Evolutionary conservation across 306 rosid species (phyloP), one percentile per base, ranked within the genome.

Genomic region (Lupinus albus): DNA sequence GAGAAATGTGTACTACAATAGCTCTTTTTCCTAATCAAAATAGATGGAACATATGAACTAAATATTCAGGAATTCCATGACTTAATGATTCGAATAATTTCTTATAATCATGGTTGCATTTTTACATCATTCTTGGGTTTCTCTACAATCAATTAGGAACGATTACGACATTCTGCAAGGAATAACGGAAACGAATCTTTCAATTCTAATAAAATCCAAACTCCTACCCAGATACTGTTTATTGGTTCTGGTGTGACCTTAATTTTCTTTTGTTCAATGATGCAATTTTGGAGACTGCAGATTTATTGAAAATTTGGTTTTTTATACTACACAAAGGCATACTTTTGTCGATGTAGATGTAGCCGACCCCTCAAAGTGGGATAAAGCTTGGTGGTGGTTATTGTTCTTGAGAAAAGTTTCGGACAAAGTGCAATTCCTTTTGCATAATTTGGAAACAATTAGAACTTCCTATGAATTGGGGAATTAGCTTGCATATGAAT

Each of bases 391-490:
- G 21, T 42, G 16, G 30, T 25, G 30, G 30, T 25, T 1, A 39
- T 25, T 63, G 46, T 38, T 47, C 16, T 20, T 8, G 21, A 21
- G 42, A 74, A 55, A 5, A 54, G 13, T 56, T 25, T 46, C 58
- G 25, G 67, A 46, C 51, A 32, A 32, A 32, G 11, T 14, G 7
- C 15, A 49, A 18, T 7, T 21, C 2, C 15, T 51, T 51, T 36
- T 75, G 75, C 4, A 51, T 3, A 15, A 25, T 49, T 57, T 53
- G 30, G 8, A 47, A 48, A 59, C 13, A n/a, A 39, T 7, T 33
- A 51, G 15, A 60, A 42, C 44, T 49, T 58, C 12, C 16, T 11
- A 71, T 14, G 16, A 62, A 71, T 55, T 32, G 39, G 42, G 45
- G 36, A 2, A 39, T 16, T 15, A 21, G 32, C 56, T 16, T 51